These are phyloP conservation scores for Acorus calamus DNA, from an alignment of 106 monocot genomes.

Conservation along the genomic window DNA sequence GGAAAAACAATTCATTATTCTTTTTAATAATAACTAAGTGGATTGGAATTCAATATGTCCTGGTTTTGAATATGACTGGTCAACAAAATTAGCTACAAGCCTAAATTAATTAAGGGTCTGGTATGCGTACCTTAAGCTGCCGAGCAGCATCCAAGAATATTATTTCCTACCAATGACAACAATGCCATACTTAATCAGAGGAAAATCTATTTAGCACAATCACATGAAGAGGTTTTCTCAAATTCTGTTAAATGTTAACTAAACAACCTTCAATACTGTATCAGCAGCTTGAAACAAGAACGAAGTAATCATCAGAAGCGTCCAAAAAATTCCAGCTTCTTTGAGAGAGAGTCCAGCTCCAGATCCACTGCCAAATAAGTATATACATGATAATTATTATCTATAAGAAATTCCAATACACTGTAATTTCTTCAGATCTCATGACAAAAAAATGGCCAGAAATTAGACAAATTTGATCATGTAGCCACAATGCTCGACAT, in stretches of 20 bases:
- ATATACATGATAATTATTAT: no score
- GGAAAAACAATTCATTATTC: no score
- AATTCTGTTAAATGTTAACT: slow-evolving; percentile 3
- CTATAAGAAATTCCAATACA: no score
- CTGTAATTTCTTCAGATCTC: no score
- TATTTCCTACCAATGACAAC: slow-evolving; percentile 52
- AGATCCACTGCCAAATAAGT: slow-evolving; percentile 47
- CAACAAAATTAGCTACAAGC: no score
- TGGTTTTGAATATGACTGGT: no score
- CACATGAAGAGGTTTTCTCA: background rate
- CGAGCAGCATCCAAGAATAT: slow-evolving; percentile 80
- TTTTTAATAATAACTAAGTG: no score
- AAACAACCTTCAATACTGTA: slow-evolving; percentile 79
- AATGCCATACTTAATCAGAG: slow-evolving; percentile 15
- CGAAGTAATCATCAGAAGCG: slow-evolving; percentile 81
- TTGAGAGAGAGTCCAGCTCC: slow-evolving; percentile 47
- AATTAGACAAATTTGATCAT: no score
- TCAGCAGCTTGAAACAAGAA: slow-evolving; percentile 97
- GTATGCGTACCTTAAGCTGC: slow-evolving; percentile 65
- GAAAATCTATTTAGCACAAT: background rate
- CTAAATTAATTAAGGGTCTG: slow-evolving; percentile 6
- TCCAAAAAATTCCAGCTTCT: slow-evolving; percentile 71
- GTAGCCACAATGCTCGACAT: no score
- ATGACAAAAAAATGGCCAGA: no score
- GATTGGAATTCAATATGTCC: no score